Base-by-base conservation (phyloP, 139 green algal species). In the Monoraphidium neglectum region DNA sequence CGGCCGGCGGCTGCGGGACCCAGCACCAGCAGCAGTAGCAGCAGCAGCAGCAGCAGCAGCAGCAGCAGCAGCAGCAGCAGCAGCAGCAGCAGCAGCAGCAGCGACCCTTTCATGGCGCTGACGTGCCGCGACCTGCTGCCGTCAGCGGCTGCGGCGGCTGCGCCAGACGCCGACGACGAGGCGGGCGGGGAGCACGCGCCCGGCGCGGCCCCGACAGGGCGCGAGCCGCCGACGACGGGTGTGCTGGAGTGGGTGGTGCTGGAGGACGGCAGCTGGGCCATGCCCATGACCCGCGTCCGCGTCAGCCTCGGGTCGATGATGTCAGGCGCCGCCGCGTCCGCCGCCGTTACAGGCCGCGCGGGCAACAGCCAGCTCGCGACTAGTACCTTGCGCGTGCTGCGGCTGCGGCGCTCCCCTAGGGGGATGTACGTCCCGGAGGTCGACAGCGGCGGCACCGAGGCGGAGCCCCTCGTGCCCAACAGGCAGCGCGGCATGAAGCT, bases 231-330 rank as follows among this genome's bases (percentile, higher is more conserved):
- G 12, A 61, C 54, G 8, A 57, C 21, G 26, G 72, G 72, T 2
- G 59, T 70, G 12, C 30, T 77, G 30, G 47, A 62, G n/a, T 77
- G 72, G 72, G 60, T 43, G 0, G 68, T 77, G 28, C 40, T 70
- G 5, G 60, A 77, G 10, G 21, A 35, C 37, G 72, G 59, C 30
- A 70, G 72, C 37, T 77, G 72, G 72, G 72, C 72, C 12, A 77
- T 77, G 10, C 72, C 72, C 46, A 2, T 77, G 8, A 77, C 33
- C 32, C 72, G 72, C 12, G 72, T 43, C 18, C 18, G 33, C 16
- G 59, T 43, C 43, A 51, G 43, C 43, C 43, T 51, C 43, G 43
- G 43, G 12, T 51, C 43, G 8, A 12, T 12, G 8, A 51, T 51
- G 43, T 21, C 43, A 51, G 43, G 43, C 43, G 43, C 43, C 43